Conservation (phyloP, 352 stramenopile genomes). For the Blastocystis sp. region DNA sequence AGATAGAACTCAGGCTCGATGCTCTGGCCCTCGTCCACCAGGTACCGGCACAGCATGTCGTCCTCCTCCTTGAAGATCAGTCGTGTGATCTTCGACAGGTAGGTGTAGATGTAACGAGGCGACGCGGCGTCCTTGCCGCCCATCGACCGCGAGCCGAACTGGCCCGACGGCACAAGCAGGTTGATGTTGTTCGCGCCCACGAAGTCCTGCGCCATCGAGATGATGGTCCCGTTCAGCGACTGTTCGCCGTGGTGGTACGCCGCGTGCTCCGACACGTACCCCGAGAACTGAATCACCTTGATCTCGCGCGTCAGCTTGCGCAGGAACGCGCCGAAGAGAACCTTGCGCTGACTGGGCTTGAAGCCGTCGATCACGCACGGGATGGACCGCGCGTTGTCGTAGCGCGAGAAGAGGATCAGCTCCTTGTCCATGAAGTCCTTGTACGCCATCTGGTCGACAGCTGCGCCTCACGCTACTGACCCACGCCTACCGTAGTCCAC, state of each 20-base stretch:
- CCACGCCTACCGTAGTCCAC: constrained; percentile 81
- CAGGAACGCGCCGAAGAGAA: constrained; percentile 95
- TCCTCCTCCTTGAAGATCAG: constrained; percentile 83
- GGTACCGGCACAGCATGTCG: constrained; percentile 83
- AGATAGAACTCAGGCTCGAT: constrained; percentile 88
- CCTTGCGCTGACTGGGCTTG: constrained; percentile 96
- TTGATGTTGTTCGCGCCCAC: constrained; percentile 97
- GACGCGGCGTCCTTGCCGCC: constrained; percentile 91
- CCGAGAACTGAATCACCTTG: constrained; percentile 73
- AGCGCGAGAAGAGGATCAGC: constrained; percentile 94
- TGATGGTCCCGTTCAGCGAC: constrained; percentile 88
- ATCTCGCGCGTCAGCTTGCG: constrained; percentile 88
- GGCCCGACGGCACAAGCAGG: constrained; percentile 87
- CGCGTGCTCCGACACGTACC: constrained; percentile 93
- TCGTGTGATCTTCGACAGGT: constrained; percentile 81
- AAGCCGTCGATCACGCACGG: constrained; percentile 91
- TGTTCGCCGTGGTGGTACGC: constrained; percentile 96
- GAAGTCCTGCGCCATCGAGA: constrained; percentile 97
- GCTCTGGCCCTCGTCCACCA: constrained; percentile 85
- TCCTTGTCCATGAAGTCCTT: constrained; percentile 96
- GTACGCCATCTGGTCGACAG: constrained; percentile 84
- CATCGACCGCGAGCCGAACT: constrained; percentile 93
- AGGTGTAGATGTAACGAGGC: constrained; percentile 89
- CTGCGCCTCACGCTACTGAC: constrained; percentile 45
- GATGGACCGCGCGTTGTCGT: constrained; percentile 92